These are phyloP conservation scores for Penicillium crustosum DNA, from an alignment of 2,329 filamentous ascomycete species.

Conservation along the genomic window DNA sequence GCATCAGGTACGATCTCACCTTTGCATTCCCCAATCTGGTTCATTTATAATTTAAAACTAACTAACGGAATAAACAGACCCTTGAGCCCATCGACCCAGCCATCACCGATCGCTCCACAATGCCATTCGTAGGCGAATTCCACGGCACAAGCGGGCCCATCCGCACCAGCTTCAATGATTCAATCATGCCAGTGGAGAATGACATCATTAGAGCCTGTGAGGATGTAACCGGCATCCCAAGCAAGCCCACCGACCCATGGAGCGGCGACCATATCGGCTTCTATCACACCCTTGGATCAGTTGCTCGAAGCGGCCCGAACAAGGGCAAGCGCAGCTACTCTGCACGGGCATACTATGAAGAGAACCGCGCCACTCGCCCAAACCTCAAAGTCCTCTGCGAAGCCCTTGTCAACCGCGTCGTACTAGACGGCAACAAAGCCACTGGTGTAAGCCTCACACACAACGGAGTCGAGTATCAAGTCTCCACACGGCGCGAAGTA, in stretches of 20 bases:
- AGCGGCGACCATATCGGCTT: conserved; percentile 36
- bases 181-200: conserved; percentile 17
- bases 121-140: conserved; percentile 19
- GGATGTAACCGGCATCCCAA: conserved; percentile 9
- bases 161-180: conserved; percentile 19
- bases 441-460: conserved; percentile 47
- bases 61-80: conserved; percentile 20
- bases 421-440: conserved; percentile 19
- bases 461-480: conserved; percentile 36
- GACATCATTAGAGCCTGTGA: conserved; percentile 23
- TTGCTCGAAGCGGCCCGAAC: conserved; percentile 32
- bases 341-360: conserved; percentile 40
- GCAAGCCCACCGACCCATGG: conserved; percentile 33
- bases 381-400: conserved; percentile 51
- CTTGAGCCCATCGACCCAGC: conserved; percentile 28
- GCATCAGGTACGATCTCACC: conserved; percentile 14
- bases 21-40: not conserved
- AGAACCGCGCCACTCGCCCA: conserved; percentile 33
- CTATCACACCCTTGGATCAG: conserved; percentile 36
- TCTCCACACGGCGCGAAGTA: conserved; percentile 50
- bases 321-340: conserved; percentile 43
- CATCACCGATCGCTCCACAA: conserved; percentile 20
- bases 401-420: conserved; percentile 42
- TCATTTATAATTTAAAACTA: not conserved
- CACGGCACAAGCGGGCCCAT: conserved; percentile 17